These are phyloP conservation scores for Magnaporthiopsis incrustans DNA, from an alignment of 2,329 filamentous ascomycete genomes.

Conservation along the genomic window DNA sequence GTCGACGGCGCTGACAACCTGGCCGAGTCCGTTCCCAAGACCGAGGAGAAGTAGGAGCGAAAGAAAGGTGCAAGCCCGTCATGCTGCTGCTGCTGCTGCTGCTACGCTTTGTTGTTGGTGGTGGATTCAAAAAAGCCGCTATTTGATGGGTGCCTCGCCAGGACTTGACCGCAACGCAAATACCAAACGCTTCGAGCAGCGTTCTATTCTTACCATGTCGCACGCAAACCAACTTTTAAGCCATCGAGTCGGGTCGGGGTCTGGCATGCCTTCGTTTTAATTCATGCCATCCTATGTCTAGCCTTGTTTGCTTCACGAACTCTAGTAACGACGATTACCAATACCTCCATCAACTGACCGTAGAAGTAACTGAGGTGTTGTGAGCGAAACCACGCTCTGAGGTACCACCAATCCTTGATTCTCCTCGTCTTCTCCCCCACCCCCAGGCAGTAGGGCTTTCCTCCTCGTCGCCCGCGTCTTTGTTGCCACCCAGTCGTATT, in stretches of 20 bases:
- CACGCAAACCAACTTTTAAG: too few species aligned
- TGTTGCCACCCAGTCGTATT: neutral
- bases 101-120: too few species aligned
- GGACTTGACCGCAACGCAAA: too few species aligned
- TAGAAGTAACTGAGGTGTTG: neutral
- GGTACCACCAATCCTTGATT: neutral
- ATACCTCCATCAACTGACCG: neutral
- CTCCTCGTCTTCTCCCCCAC: neutral
- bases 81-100: too few species aligned
- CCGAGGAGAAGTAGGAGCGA: neutral
- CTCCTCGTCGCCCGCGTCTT: too few species aligned
- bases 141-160: too few species aligned
- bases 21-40: constrained; percentile 19
- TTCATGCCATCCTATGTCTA: neutral
- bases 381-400: neutral
- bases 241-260: too few species aligned
- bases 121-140: too few species aligned
- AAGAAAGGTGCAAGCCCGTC: too few species aligned
- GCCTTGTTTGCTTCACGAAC: neutral
- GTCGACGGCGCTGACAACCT: constrained; percentile 54
- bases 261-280: neutral
- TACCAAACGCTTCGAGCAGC: too few species aligned
- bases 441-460: neutral
- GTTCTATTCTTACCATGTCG: too few species aligned
- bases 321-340: neutral